These are phyloP conservation scores for Colletotrichum sp. DNA, from an alignment of 2,329 filamentous ascomycete genomes.

Conservation along the genomic window DNA sequence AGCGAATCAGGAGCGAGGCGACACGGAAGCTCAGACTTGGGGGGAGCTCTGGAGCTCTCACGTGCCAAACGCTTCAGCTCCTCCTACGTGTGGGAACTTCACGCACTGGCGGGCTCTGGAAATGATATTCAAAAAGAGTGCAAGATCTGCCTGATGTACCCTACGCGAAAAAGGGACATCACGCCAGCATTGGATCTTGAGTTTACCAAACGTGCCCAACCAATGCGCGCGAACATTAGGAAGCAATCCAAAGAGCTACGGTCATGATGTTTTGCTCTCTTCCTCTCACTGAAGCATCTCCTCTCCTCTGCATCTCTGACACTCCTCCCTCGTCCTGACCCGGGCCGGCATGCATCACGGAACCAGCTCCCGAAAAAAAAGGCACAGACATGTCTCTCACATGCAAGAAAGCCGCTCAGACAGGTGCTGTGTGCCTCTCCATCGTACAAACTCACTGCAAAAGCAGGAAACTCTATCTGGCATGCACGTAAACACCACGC, in stretches of 20 bases:
- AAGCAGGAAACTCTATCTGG: neutral
- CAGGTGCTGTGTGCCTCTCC: neutral
- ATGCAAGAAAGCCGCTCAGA: neutral
- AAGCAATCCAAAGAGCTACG: neutral
- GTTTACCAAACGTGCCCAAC: neutral
- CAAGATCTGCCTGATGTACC: neutral
- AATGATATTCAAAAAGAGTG: neutral
- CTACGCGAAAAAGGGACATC: neutral
- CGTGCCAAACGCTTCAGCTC: neutral
- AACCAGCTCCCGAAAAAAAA: neutral
- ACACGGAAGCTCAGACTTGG: neutral
- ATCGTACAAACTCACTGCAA: neutral
- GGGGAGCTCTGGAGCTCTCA: neutral
- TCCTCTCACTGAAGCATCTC: neutral
- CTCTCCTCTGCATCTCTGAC: neutral
- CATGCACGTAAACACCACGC: neutral
- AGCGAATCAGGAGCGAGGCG: neutral
- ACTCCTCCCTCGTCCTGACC: no score
- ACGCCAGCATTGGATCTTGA: neutral
- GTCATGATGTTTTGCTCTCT: neutral
- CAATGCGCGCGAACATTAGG: neutral
- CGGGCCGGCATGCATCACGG: neutral
- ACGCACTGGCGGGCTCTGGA: neutral
- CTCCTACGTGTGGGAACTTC: neutral
- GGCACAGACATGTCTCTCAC: neutral